These are phyloP conservation scores for Gossypium gossypioides DNA, from an alignment of 441 rosid species.

Conservation along the genomic window DNA sequence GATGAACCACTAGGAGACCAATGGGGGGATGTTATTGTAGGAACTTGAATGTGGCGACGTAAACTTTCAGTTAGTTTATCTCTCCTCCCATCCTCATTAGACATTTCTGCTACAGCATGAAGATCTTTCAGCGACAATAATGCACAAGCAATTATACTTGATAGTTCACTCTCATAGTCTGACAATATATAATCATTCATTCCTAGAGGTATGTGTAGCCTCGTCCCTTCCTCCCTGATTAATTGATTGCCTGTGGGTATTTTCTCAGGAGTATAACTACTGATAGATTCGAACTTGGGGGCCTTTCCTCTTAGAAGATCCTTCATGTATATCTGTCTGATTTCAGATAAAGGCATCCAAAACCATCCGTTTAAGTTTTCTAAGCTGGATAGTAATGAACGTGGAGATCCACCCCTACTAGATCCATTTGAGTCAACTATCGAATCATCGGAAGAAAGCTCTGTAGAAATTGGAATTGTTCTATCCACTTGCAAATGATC, in stretches of 20 bases:
- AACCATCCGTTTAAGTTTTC: conserved; percentile 57
- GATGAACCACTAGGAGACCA: conserved; percentile 54
- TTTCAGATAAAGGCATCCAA: conserved; percentile 74
- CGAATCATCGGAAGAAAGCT: conserved; percentile 18
- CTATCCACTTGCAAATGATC: conserved; percentile 33
- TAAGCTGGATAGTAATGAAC: conserved; percentile 31
- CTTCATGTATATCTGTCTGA: conserved; percentile 38
- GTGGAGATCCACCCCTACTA: conserved; percentile 18
- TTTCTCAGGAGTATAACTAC: conserved; percentile 32
- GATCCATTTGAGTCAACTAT: conserved; percentile 19
- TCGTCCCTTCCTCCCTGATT: conserved; percentile 65
- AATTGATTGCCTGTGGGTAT: conserved; percentile 39
- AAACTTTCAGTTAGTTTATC: conserved; percentile 30
- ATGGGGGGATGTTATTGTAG: conserved; percentile 34
- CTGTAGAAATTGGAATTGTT: conserved; percentile 28
- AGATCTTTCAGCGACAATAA: conserved; percentile 46
- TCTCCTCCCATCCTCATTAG: conserved; percentile 24
- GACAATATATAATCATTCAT: conserved; percentile 51
- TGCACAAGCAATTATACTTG: conserved; percentile 88
- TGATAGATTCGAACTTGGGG: conserved; percentile 41
- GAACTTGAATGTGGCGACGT: conserved; percentile 25
- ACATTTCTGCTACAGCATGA: conserved; percentile 23
- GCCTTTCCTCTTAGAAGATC: conserved; percentile 52
- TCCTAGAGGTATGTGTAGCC: conserved; percentile 66
- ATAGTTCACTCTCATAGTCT: conserved; percentile 83